Conservation (phyloP, 2,329 filamentous ascomycete genomes). For the Fusarium sp. region DNA sequence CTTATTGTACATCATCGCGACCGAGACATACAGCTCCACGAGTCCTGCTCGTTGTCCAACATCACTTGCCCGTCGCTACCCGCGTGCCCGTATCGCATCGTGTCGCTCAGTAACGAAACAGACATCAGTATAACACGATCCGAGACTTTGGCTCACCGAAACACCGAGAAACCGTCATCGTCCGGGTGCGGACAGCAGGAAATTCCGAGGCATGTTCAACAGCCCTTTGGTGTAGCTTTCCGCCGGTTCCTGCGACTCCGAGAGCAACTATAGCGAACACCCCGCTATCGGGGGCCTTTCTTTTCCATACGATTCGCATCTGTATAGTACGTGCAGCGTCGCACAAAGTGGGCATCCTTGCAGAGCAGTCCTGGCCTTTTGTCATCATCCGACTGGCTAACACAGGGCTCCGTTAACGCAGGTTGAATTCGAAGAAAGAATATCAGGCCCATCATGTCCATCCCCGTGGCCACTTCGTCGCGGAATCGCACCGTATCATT, state of each 20-base stretch:
- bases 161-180: slow-evolving; percentile 41
- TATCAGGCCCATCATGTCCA: slow-evolving; percentile 68
- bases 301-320: slow-evolving; percentile 50
- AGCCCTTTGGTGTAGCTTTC: slow-evolving; percentile 53
- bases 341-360: slow-evolving; percentile 51
- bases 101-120: slow-evolving; percentile 37
- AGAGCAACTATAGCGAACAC: slow-evolving; percentile 43
- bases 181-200: slow-evolving; percentile 52
- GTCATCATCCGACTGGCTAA: slow-evolving; percentile 44
- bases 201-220: slow-evolving; percentile 57
- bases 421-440: slow-evolving; percentile 49
- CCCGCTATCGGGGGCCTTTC: slow-evolving; percentile 49
- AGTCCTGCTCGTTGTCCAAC: slow-evolving; percentile 44
- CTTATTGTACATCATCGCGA: slow-evolving; percentile 39
- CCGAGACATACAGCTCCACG: slow-evolving; percentile 51
- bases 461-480: slow-evolving; percentile 63
- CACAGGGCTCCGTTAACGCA: slow-evolving; percentile 33
- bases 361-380: slow-evolving; percentile 43
- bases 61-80: slow-evolving; percentile 42
- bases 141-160: slow-evolving; percentile 39
- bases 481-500: slow-evolving; percentile 72
- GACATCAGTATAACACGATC: slow-evolving; percentile 26
- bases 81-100: slow-evolving; percentile 35
- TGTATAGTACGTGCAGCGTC: slow-evolving; percentile 59
- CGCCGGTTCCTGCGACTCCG: slow-evolving; percentile 47